Evolutionary conservation across 805 yeast genomes (phyloP).

Genomic region (Starmerella lactis-condensi): DNA sequence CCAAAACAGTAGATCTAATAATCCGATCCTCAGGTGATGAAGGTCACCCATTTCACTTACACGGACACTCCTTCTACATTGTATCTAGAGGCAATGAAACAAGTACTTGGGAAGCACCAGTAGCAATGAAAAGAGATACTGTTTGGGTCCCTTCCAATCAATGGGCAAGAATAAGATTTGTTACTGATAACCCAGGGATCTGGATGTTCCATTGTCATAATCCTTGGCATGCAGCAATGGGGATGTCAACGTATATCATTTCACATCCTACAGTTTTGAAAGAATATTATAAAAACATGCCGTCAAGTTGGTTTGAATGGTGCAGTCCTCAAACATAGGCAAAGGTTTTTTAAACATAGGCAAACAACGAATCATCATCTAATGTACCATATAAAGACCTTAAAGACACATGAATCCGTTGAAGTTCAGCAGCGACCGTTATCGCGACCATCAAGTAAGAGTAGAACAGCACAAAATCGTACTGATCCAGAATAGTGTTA

Average conservation of each 20-base stretch:
- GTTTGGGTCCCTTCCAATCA: constrained; percentile 50
- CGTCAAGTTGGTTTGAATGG: constrained; percentile 18
- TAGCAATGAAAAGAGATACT: constrained; percentile 53
- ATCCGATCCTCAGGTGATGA: constrained; percentile 70
- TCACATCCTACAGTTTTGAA: constrained; percentile 15
- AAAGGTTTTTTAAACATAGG: constrained; percentile 8
- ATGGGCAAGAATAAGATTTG: constrained; percentile 46
- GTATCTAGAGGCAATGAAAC: constrained; percentile 40
- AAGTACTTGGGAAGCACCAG: constrained; percentile 29
- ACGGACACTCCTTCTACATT: constrained; percentile 73
- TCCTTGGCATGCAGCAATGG: constrained; percentile 84
- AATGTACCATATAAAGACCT: constrained; percentile 48
- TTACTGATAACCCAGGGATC: constrained; percentile 76
- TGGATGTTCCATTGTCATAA: constrained; percentile 85
- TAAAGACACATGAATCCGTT: constrained; percentile 35
- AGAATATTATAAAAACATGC: constrained; percentile 14
- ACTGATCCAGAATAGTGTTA: constrained; percentile 26
- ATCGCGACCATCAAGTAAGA: constrained; percentile 57
- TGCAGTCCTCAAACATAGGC: constrained; percentile 5
- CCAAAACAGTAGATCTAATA: constrained; percentile 45
- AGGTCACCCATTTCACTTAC: constrained; percentile 85
- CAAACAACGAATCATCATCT: constrained; percentile 37
- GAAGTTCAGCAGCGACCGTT: constrained; percentile 46
- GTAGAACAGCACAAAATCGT: constrained; percentile 60
- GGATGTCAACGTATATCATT: constrained; percentile 30